These are phyloP conservation scores for Parathielavia hyrcaniae DNA, from an alignment of 495 filamentous ascomycete species.

Conservation along the genomic window DNA sequence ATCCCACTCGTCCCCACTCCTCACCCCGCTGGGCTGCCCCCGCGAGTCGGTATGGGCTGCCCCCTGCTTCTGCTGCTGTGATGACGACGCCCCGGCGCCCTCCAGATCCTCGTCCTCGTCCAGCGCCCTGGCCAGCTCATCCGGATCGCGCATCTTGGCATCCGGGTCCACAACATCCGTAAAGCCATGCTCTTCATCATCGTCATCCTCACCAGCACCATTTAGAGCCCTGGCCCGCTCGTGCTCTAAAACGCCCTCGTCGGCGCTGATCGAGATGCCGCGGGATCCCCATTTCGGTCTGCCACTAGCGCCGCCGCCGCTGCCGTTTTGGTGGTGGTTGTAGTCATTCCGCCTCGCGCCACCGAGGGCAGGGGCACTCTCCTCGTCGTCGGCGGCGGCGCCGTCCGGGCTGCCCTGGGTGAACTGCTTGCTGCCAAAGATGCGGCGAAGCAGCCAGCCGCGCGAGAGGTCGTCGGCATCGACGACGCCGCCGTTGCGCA, in stretches of 20 bases:
- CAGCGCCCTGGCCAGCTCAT: slow-evolving; percentile 48
- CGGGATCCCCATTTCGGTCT: slow-evolving; percentile 63
- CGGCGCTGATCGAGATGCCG: slow-evolving; percentile 74
- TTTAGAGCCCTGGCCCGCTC: slow-evolving; percentile 25
- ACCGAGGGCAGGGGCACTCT: slow-evolving; percentile 43
- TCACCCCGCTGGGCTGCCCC: slow-evolving; percentile 29
- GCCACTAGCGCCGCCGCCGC: slow-evolving; percentile 21
- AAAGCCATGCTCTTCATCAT: slow-evolving; percentile 31
- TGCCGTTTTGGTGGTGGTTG: slow-evolving; percentile 17
- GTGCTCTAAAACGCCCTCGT: slow-evolving; percentile 60
- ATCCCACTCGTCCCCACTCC: slow-evolving; percentile 40
- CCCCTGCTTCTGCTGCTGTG: slow-evolving; percentile 2
- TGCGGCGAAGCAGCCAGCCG: slow-evolving; percentile 63
- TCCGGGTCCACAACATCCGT: slow-evolving; percentile 43
- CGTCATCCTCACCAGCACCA: slow-evolving; percentile 8
- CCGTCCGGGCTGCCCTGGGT: slow-evolving; percentile 16
- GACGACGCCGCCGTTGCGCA: slow-evolving; percentile 84
- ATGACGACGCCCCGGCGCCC: slow-evolving; percentile 2
- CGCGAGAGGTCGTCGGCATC: slow-evolving; percentile 82
- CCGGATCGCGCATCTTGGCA: slow-evolving; percentile 53
- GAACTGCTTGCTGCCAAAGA: slow-evolving; percentile 47
- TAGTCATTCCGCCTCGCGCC: slow-evolving; percentile 26
- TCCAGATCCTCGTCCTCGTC: slow-evolving; percentile 45
- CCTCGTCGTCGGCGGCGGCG: slow-evolving; percentile 41
- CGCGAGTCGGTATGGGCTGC: slow-evolving; percentile 2